These are phyloP conservation scores for Aspergillus diversus DNA, from an alignment of 495 filamentous ascomycete genomes.

Conservation along the genomic window DNA sequence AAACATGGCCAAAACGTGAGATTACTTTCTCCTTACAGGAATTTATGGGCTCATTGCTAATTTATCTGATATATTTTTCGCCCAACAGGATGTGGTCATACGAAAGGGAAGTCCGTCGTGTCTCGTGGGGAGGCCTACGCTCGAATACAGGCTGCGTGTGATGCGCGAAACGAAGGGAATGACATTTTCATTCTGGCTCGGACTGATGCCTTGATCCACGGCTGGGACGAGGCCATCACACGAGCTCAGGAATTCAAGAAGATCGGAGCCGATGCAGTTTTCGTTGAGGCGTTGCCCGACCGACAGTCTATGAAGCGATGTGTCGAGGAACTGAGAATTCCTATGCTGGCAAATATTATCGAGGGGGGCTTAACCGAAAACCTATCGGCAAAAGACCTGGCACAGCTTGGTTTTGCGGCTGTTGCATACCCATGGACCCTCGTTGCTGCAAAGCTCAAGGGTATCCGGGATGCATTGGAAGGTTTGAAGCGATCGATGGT, in stretches of 20 bases:
- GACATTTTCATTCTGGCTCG: constrained; percentile 49
- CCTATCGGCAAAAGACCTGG: constrained; percentile 42
- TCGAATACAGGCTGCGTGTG: constrained; percentile 42
- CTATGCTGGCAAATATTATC: constrained; percentile 48
- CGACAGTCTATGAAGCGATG: constrained; percentile 40
- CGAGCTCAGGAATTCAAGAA: constrained; percentile 42
- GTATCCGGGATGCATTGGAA: constrained; percentile 41
- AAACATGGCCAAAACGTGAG: constrained; percentile 44
- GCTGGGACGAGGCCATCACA: constrained; percentile 43
- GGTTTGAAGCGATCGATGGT: constrained; percentile 39
- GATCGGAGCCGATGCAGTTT: constrained; percentile 43
- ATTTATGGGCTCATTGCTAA: not conserved
- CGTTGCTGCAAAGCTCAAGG: constrained; percentile 45
- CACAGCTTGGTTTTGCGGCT: constrained; percentile 38
- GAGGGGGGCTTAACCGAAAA: constrained; percentile 49
- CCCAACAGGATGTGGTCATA: constrained; percentile 45
- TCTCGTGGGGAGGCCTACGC: constrained; percentile 46
- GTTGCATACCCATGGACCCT: constrained; percentile 49
- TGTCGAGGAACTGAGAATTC: constrained; percentile 37
- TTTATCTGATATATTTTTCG: not conserved
- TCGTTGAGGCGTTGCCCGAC: constrained; percentile 48
- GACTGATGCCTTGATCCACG: constrained; percentile 42
- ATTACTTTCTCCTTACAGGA: not conserved
- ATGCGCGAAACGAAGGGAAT: constrained; percentile 43
- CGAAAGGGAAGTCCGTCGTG: constrained; percentile 48